Base-by-base conservation (phyloP, 352 stramenopile genomes). In the Thraustochytrium sp. region DNA sequence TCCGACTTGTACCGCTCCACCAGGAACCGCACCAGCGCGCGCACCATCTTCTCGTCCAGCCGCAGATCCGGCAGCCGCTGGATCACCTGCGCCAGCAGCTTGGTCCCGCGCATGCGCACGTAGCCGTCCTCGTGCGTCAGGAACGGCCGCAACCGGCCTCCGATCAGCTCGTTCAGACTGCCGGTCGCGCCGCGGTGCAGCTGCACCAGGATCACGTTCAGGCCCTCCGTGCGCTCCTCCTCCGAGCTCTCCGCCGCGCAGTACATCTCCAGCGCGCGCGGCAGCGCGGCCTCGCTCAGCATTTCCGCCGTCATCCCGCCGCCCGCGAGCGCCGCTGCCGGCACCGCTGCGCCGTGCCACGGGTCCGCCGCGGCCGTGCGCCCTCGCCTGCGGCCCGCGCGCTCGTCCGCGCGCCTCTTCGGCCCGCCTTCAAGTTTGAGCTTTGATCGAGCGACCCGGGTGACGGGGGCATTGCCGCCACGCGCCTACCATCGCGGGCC, bases 71-170 rank as follows among this genome's bases (percentile, higher is more conserved):
- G 75, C 3, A 84, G 75, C 4, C 75, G 40, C 37, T 83, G 40
- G 36, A 84, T 42, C 29, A 84, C 29, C 59, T 83, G 75, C 13
- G 75, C 54, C 18, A 84, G 40, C 23, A 84, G 61, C n/a, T 83
- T 51, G 29, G 61, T 75, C 3, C 36, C 34, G 29, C 75, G 55
- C 61, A 80, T 56, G 21, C 75, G 40, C 38, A 84, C 61, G 37
- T 54, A 51, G 44, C 54, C 42, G 13, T 84, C 75, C 61, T 75
- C 75, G 61, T 56, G 53, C 26, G 75, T 84, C 26, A 84, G 61
- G 9, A 84, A 84, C 21, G 75, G 75, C 21, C 75, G 18, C 21
- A 84, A 61, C 29, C 31, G 8, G 23, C 68, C 68, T 21, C 44
- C 68, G 34, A 80, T 44, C 23, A 80, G 46, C 2, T 80, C 68